Conservation (phyloP, 768 basidiomycete genomes). For the Amylocystis lapponica region DNA sequence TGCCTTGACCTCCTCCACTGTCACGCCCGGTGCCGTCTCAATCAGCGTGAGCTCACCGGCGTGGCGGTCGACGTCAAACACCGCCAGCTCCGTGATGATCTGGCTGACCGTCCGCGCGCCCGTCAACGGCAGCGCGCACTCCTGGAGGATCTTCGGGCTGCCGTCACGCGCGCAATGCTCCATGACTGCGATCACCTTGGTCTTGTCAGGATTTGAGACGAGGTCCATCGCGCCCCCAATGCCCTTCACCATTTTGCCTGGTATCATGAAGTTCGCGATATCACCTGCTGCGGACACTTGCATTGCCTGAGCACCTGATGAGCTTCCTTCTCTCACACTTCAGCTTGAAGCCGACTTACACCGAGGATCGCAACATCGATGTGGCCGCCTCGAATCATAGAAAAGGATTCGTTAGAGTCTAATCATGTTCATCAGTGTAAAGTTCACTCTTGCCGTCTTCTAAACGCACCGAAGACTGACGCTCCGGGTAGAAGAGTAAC, state of each 20-base stretch:
- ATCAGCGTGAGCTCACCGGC: slow-evolving; percentile 67
- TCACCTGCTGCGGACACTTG: slow-evolving; percentile 91
- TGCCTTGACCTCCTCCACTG: slow-evolving; percentile 74
- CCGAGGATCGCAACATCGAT: slow-evolving; percentile 92
- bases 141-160: slow-evolving; percentile 77
- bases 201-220: slow-evolving; percentile 93
- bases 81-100: slow-evolving; percentile 90
- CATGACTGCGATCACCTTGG: slow-evolving; percentile 85
- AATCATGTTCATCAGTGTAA: neutral
- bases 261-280: slow-evolving; percentile 98
- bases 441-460: neutral
- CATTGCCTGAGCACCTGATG: slow-evolving; percentile 66
- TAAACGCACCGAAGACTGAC: slow-evolving; percentile 72
- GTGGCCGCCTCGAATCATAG: slow-evolving; percentile 97
- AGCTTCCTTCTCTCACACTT: slow-evolving; percentile 5
- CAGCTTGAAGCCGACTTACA: slow-evolving; percentile 38
- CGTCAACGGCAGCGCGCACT: slow-evolving; percentile 82
- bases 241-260: slow-evolving; percentile 87
- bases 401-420: slow-evolving; percentile 93
- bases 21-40: slow-evolving; percentile 82
- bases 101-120: slow-evolving; percentile 84
- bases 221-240: slow-evolving; percentile 97
- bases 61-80: slow-evolving; percentile 81
- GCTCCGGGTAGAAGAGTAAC: slow-evolving; percentile 90
- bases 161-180: slow-evolving; percentile 91